These are phyloP conservation scores for Acrocalymma vagum DNA, from an alignment of 2,329 filamentous ascomycete species.

Conservation along the genomic window DNA sequence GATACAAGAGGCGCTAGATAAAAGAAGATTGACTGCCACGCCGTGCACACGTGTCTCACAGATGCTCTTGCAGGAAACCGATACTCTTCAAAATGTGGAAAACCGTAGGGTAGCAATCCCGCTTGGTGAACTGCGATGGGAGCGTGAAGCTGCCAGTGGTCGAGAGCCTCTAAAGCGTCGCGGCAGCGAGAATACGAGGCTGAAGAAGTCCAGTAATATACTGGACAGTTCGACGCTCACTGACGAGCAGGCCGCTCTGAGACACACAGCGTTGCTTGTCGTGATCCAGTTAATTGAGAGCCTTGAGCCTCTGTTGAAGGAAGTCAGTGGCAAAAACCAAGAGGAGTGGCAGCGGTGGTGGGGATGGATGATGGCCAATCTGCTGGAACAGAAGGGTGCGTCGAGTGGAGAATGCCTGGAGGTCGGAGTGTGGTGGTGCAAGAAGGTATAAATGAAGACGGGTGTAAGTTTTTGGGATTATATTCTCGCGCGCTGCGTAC, in stretches of 20 bases:
- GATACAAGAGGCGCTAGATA: constrained; percentile 78
- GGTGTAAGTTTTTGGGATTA: constrained; percentile 2
- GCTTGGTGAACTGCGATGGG: constrained; percentile 85
- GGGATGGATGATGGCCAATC: constrained; percentile 83
- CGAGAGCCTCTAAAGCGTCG: constrained; percentile 56
- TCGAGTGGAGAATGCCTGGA: constrained; percentile 85
- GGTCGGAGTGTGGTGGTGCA: constrained; percentile 71
- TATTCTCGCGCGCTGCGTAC: no score
- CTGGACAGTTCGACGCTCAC: constrained; percentile 63
- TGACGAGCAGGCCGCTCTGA: constrained; percentile 74
- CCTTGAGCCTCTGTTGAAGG: constrained; percentile 81
- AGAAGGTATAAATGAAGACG: constrained; percentile 57
- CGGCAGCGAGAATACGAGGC: constrained; percentile 58
- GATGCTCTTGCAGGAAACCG: constrained; percentile 82
- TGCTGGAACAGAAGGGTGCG: constrained; percentile 80
- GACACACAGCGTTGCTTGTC: constrained; percentile 81
- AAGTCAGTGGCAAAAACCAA: constrained; percentile 84
- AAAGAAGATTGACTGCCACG: constrained; percentile 72
- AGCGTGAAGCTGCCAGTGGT: constrained; percentile 69
- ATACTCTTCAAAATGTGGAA: constrained; percentile 72
- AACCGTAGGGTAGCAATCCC: constrained; percentile 86
- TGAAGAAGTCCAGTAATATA: constrained; percentile 41
- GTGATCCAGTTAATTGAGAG: constrained; percentile 86
- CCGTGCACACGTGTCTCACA: constrained; percentile 82
- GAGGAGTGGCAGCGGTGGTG: constrained; percentile 95